Percentiles rank a stretch among this genome's conserved stretches.
Conservation (phyloP, 2,329 filamentous ascomycete genomes). For the Lachnellula subtilissima region DNA sequence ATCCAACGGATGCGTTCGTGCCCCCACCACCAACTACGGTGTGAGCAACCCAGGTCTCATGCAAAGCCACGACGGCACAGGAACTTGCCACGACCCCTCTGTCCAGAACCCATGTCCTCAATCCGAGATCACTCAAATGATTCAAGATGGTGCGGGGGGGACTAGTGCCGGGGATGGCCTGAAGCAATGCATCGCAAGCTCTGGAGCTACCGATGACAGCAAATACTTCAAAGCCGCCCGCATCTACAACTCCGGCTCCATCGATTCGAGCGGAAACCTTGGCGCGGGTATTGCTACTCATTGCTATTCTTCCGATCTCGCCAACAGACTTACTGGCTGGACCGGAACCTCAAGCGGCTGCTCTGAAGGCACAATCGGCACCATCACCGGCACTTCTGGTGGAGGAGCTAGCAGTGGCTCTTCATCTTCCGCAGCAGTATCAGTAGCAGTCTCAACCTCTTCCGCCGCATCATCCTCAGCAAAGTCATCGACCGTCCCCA, state of each 20-base stretch:
- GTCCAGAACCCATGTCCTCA: constrained; percentile 10
- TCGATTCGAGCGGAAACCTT: constrained; percentile 32
- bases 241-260: constrained; percentile 38
- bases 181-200: constrained; percentile 30
- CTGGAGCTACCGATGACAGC: constrained; percentile 24
- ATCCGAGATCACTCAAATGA: constrained; percentile 28
- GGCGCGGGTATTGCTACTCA: constrained; percentile 20
- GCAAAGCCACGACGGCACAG: constrained; percentile 18
- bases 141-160: constrained; percentile 35
- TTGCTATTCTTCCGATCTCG: constrained; percentile 25
- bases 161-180: constrained; percentile 34
- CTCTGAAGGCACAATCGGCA: constrained; percentile 10
- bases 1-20: constrained; percentile 25
- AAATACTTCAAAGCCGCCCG: constrained; percentile 35
- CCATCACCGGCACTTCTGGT: neutral
- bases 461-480: neutral
- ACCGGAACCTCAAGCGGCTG: constrained; percentile 12
- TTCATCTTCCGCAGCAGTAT: neutral
- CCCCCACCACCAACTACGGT: constrained; percentile 18
- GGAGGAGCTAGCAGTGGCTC: neutral
- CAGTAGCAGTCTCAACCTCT: neutral
- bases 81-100: constrained; percentile 7
- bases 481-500: neutral
- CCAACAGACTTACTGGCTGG: constrained; percentile 23
- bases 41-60: constrained; percentile 23